phyloP scores from a whole-genome alignment of 2,329 filamentous ascomycete genomes.

The Hypomyces rosellus region DNA sequence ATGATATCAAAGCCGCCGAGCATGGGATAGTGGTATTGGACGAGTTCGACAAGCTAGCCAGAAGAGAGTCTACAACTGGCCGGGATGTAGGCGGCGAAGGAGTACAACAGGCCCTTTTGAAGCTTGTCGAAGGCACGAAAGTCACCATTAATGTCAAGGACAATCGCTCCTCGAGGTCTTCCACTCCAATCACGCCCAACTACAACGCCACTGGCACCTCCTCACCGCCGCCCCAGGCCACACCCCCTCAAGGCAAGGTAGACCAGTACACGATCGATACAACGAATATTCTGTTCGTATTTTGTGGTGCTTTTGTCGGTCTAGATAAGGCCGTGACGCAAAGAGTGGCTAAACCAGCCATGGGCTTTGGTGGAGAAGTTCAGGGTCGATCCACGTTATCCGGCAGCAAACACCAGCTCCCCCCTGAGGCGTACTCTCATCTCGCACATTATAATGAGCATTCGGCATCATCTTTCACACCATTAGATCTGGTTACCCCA shows the following conservation, averaged over 20 bases:
- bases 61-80: slow-evolving; percentile 77
- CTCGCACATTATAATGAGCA: slow-evolving; percentile 47
- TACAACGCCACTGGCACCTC: slow-evolving; percentile 40
- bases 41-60: slow-evolving; percentile 95
- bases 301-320: slow-evolving; percentile 90
- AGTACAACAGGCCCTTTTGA: slow-evolving; percentile 90
- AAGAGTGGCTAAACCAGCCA: slow-evolving; percentile 76
- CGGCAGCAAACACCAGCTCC: slow-evolving; percentile 52
- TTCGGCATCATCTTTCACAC: slow-evolving; percentile 40
- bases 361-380: slow-evolving; percentile 86
- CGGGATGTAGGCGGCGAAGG: slow-evolving; percentile 95
- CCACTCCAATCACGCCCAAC: slow-evolving; percentile 47
- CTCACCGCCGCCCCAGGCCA: slow-evolving; percentile 39
- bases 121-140: slow-evolving; percentile 93
- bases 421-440: slow-evolving; percentile 53
- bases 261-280: slow-evolving; percentile 76
- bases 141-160: slow-evolving; percentile 86
- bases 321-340: slow-evolving; percentile 82
- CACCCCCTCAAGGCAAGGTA: slow-evolving; percentile 44
- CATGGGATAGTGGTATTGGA: slow-evolving; percentile 92
- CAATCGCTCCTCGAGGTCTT: slow-evolving; percentile 53
- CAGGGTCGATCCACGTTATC: slow-evolving; percentile 48
- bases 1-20: slow-evolving; percentile 77
- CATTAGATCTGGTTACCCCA: slow-evolving; percentile 66
- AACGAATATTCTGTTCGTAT: slow-evolving; percentile 95